Base-by-base conservation (phyloP, 2,329 filamentous ascomycete genomes). In the Bipolaris victoriae region DNA sequence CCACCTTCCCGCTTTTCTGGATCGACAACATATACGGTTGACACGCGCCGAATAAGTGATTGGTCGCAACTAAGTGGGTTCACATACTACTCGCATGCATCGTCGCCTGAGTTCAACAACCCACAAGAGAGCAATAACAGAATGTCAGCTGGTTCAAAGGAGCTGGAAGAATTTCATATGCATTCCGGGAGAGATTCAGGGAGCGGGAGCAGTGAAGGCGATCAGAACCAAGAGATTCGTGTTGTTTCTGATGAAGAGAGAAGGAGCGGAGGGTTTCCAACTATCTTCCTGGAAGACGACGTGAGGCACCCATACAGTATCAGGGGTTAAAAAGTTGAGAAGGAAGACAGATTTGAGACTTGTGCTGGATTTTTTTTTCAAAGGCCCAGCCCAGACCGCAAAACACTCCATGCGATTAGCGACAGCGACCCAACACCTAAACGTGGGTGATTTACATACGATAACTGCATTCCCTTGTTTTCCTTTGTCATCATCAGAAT, bases 51-150 rank as follows among this genome's bases (percentile, higher is more conserved):
- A 16, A 61, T 63, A 6, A 67, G 65, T 9, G 61, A 65, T 33
- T 61, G 62, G 57, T 65, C 62, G n/a, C 61, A 63, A n/a, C 60
- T 70, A 44, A 64, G 62, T 3, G 62, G 44, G 9, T 67, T 66
- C 24, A 68, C 64, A 16, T 61, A 61, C 48, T 63, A 56, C 36
- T 56, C 59, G 1, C 53, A 52, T 18, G 49, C 44, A 15, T 53
- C 45, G 9, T 52, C 50, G 13, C 37, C 31, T 5, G 52, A 50
- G 3, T 11, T 35, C 9, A 33, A 33, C 2, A 50, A 24, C 31
- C 13, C 13, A 35, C 43, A 55, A 6, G 51, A 49, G 18, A 50
- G 46, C 40, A 48, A 6, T 7, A 20, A 52, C 6, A 40, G 31
- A 16, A 40, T 16, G 1, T 36, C 22, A 26, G 26, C 41, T 3